A percentile compares a stretch with the other conserved stretches of the same genome.
These are phyloP conservation scores for Blastobotrys parvus DNA, from an alignment of 805 yeast species.

Conservation along the genomic window DNA sequence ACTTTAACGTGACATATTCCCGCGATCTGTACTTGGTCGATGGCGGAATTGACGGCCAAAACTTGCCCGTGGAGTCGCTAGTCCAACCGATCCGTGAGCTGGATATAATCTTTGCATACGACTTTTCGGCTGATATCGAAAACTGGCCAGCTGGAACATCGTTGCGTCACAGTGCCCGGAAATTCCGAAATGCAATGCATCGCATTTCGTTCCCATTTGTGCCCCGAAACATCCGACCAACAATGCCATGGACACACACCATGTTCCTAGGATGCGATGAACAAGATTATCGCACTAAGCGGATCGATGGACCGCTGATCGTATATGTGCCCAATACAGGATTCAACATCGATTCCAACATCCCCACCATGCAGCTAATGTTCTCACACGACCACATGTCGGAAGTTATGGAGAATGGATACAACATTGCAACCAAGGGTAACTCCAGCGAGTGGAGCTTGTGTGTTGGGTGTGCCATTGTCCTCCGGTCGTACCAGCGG, in stretches of 20 bases:
- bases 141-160: slow-evolving; percentile 1
- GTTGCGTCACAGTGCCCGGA: not conserved
- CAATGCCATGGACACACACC: slow-evolving; percentile 33
- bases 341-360: slow-evolving; percentile 54
- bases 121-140: slow-evolving; percentile 29
- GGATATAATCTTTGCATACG: slow-evolving; percentile 53
- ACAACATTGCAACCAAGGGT: slow-evolving; percentile 58
- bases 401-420: slow-evolving; percentile 65
- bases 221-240: not conserved
- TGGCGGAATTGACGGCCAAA: slow-evolving; percentile 67
- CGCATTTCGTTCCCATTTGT: slow-evolving; percentile 21
- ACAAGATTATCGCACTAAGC: slow-evolving; percentile 32
- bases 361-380: slow-evolving; percentile 59
- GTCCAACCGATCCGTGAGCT: slow-evolving; percentile 51
- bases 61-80: slow-evolving; percentile 56
- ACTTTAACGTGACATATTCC: slow-evolving; percentile 28
- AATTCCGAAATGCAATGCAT: slow-evolving; percentile 1
- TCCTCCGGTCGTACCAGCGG: slow-evolving; percentile 75
- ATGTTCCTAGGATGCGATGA: slow-evolving; percentile 72
- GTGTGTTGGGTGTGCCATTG: slow-evolving; percentile 79
- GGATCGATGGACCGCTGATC: slow-evolving; percentile 57
- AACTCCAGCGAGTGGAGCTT: slow-evolving; percentile 66
- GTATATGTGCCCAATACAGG: slow-evolving; percentile 71
- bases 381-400: slow-evolving; percentile 52
- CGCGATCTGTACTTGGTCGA: slow-evolving; percentile 50